Percentiles rank a stretch among this genome's conserved stretches.
Evolutionary conservation across 1,139 yeast species (phyloP).

Genomic region (Candida frijolesensis): DNA sequence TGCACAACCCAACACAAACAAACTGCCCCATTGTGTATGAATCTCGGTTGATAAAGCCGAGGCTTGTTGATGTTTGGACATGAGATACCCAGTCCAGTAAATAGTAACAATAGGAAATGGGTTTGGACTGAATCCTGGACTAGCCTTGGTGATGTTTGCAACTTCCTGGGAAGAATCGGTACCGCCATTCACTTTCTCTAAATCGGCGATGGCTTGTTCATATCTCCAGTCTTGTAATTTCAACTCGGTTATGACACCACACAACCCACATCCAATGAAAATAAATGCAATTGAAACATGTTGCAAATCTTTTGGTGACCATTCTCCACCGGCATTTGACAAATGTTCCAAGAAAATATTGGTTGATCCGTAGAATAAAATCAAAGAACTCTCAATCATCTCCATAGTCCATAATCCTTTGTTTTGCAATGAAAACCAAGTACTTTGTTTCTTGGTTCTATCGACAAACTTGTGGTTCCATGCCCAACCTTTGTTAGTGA

Average conservation of each 20-base stretch:
- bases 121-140: constrained; percentile 81
- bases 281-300: constrained; percentile 95
- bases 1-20: constrained; percentile 75
- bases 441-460: constrained; percentile 7
- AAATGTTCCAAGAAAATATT: constrained; percentile 90
- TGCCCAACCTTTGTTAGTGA: constrained; percentile 77
- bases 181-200: constrained; percentile 11
- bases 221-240: constrained; percentile 52
- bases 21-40: constrained; percentile 90
- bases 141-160: constrained; percentile 33
- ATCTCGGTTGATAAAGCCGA: constrained; percentile 72
- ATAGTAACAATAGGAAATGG: constrained; percentile 93
- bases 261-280: constrained; percentile 88
- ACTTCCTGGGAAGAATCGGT: constrained; percentile 1
- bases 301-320: constrained; percentile 93
- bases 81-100: constrained; percentile 95
- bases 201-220: constrained; percentile 35
- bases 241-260: constrained; percentile 81
- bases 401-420: constrained; percentile 77
- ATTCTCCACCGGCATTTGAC: constrained; percentile 68
- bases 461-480: constrained; percentile 70
- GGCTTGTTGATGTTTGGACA: constrained; percentile 94
- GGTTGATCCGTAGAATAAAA: constrained; percentile 84
- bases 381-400: constrained; percentile 74
- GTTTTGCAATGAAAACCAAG: constrained; percentile 44